phyloP scores from a whole-genome alignment of 768 basidiomycete species.

The Podaxis sp. region DNA sequence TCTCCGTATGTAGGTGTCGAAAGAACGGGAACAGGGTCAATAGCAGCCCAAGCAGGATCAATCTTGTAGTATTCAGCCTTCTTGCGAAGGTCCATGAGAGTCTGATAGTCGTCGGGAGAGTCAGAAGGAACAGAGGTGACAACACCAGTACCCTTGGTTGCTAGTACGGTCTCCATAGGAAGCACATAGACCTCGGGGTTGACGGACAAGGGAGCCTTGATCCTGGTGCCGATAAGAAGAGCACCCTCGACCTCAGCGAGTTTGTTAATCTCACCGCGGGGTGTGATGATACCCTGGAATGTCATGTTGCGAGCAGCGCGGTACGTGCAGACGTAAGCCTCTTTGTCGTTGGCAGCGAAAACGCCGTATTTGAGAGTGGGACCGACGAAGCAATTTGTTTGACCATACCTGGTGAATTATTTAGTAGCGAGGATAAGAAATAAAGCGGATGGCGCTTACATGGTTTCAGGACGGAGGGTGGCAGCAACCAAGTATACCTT shows the following conservation, averaged over 20 bases:
- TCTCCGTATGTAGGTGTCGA: constrained; percentile 91
- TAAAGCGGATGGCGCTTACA: constrained; percentile 45
- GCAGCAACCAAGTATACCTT: constrained; percentile 94
- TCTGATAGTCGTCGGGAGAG: constrained; percentile 94
- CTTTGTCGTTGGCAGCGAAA: constrained; percentile 81
- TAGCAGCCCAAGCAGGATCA: constrained; percentile 78
- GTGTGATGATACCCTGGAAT: constrained; percentile 80
- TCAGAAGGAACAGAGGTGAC: constrained; percentile 98
- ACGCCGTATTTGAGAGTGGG: constrained; percentile 88
- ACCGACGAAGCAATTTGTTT: constrained; percentile 97
- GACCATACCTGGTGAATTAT: constrained; percentile 70
- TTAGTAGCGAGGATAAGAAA: constrained; percentile 8
- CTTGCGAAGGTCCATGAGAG: constrained; percentile 87
- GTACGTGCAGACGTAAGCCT: constrained; percentile 84
- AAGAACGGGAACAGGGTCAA: constrained; percentile 86
- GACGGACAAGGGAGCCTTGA: constrained; percentile 82
- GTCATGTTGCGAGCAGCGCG: constrained; percentile 98
- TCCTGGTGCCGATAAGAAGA: constrained; percentile 80
- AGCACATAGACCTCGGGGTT: constrained; percentile 89
- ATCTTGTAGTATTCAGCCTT: constrained; percentile 97
- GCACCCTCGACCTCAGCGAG: constrained; percentile 76
- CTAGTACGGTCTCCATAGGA: constrained; percentile 97
- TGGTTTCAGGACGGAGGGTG: constrained; percentile 93
- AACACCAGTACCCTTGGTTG: constrained; percentile 99
- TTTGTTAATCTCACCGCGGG: constrained; percentile 68